phyloP scores from a whole-genome alignment of 495 filamentous ascomycete genomes.

The Penicillium ochrochloron region DNA sequence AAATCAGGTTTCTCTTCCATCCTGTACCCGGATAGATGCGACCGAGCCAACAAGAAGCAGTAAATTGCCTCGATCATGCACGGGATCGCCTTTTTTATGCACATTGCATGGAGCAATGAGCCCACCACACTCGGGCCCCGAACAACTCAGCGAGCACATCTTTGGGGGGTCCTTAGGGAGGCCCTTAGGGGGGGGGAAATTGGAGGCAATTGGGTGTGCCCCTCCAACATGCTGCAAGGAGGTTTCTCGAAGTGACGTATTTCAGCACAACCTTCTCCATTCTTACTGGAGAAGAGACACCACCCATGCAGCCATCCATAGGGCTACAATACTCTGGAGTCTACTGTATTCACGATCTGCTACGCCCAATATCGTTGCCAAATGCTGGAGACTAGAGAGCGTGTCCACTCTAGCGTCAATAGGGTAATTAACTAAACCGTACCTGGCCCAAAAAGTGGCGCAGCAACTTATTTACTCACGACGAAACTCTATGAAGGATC shows the following conservation, averaged over 20 bases:
- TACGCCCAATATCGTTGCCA: background rate
- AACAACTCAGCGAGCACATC: background rate
- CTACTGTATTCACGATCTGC: background rate
- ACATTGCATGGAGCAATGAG: background rate
- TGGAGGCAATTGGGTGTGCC: background rate
- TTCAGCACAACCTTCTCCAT: constrained; percentile 3
- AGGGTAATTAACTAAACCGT: constrained; percentile 5
- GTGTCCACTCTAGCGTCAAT: background rate
- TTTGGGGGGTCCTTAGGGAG: background rate
- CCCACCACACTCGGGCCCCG: background rate
- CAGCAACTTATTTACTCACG: background rate
- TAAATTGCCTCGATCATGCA: background rate
- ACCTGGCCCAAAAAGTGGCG: constrained; percentile 23
- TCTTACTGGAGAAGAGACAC: background rate
- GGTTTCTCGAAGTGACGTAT: constrained; percentile 18
- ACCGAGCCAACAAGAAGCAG: background rate
- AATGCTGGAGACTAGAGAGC: background rate
- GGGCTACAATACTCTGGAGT: background rate
- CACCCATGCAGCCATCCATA: background rate
- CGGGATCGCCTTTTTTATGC: constrained; percentile 3
- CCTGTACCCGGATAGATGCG: background rate
- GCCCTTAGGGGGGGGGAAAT: background rate
- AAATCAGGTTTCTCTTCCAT: background rate
- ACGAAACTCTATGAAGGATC: background rate
- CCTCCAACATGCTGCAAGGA: constrained; percentile 25